These are phyloP conservation scores for Detonula confervacea DNA, from an alignment of 352 stramenopile genomes.

Conservation along the genomic window DNA sequence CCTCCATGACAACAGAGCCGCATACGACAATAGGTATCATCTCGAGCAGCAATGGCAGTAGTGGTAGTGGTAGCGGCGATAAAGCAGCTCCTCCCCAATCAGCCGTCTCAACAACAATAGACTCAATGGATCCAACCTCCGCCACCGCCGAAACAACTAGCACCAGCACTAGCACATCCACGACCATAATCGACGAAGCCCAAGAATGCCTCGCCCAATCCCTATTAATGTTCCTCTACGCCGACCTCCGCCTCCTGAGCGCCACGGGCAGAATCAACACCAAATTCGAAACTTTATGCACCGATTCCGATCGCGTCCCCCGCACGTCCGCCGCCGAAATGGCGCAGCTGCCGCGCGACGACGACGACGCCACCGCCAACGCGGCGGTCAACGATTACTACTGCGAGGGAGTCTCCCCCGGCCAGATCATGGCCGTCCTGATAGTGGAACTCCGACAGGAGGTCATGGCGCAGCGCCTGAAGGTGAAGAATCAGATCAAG, in stretches of 20 bases:
- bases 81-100: not conserved
- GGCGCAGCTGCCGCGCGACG: too few relatives aligned
- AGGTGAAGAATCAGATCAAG: conserved; percentile 39
- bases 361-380: too few relatives aligned
- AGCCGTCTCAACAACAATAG: too few relatives aligned
- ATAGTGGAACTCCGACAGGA: conserved; percentile 55
- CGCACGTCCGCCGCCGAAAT: conserved; percentile 51
- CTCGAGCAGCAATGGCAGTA: too few relatives aligned
- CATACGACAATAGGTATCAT: too few relatives aligned
- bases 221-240: conserved; percentile 73
- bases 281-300: conserved; percentile 70
- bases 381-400: conserved; percentile 13
- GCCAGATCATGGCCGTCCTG: conserved; percentile 62
- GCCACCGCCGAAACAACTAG: too few relatives aligned
- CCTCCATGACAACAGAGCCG: too few relatives aligned
- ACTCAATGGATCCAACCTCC: conserved; percentile 1
- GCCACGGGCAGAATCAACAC: conserved; percentile 70
- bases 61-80: too few relatives aligned
- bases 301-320: conserved; percentile 62
- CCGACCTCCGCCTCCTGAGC: conserved; percentile 69
- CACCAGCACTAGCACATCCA: too few relatives aligned
- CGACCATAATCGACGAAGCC: conserved; percentile 61
- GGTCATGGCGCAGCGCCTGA: conserved; percentile 40
- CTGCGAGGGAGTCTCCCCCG: conserved; percentile 57
- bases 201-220: conserved; percentile 65